phyloP scores from a whole-genome alignment of 2,329 filamentous ascomycete species.

The Clonostachys rosea region DNA sequence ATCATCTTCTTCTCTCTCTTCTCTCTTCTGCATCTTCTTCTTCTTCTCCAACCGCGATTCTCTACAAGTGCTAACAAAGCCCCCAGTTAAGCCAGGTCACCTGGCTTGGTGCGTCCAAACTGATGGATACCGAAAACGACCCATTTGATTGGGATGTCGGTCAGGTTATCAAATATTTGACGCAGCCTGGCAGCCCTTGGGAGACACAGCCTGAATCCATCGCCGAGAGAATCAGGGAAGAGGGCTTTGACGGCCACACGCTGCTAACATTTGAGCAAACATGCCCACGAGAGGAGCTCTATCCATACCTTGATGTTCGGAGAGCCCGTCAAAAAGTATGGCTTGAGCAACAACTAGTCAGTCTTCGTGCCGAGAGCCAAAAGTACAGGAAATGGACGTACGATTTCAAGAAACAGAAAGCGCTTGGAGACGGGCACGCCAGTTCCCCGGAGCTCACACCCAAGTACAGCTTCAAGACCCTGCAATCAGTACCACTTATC shows the following conservation, averaged over 20 bases:
- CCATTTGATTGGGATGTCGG: constrained; percentile 72
- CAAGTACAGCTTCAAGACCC: too few relatives aligned
- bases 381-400: constrained; percentile 28
- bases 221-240: constrained; percentile 48
- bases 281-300: constrained; percentile 42
- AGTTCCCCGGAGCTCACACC: too few relatives aligned
- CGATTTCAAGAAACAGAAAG: neutral
- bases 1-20: too few relatives aligned
- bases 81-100: neutral
- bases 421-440: neutral
- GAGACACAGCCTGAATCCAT: constrained; percentile 42
- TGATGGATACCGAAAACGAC: constrained; percentile 24
- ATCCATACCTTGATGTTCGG: constrained; percentile 49
- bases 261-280: constrained; percentile 55
- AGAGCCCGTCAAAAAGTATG: constrained; percentile 53
- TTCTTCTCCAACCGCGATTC: neutral
- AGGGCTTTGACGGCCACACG: constrained; percentile 61
- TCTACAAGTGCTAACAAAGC: neutral
- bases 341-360: constrained; percentile 51
- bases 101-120: too few relatives aligned
- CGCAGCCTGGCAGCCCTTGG: constrained; percentile 47
- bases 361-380: constrained; percentile 46
- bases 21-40: too few relatives aligned
- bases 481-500: too few relatives aligned
- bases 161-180: constrained; percentile 63